These are phyloP conservation scores for Knoxdaviesia capensis DNA, from an alignment of 2,329 filamentous ascomycete genomes.

Conservation along the genomic window DNA sequence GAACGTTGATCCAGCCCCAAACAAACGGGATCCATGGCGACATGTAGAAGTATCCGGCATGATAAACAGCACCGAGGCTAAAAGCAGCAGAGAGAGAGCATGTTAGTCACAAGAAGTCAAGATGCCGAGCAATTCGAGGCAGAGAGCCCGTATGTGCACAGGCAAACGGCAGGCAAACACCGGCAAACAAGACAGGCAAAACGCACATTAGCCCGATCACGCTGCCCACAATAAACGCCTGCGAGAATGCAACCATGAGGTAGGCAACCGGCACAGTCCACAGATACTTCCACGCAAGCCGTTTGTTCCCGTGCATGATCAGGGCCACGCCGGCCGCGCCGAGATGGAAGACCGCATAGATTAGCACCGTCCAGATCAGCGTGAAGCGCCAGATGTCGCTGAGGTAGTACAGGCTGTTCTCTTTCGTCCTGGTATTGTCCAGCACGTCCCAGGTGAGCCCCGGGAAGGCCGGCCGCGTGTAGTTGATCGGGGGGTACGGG, in stretches of 20 bases:
- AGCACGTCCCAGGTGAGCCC: conserved; percentile 58
- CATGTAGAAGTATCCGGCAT: conserved; percentile 70
- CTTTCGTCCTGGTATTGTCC: conserved; percentile 18
- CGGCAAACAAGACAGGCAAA: no score
- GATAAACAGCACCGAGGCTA: conserved; percentile 63
- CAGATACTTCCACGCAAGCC: conserved; percentile 36
- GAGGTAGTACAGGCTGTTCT: conserved; percentile 48
- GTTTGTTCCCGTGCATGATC: conserved; percentile 44
- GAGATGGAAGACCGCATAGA: conserved; percentile 57
- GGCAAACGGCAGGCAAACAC: conserved; percentile 1
- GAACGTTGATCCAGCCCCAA: conserved; percentile 69
- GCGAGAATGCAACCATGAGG: conserved; percentile 47
- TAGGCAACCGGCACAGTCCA: conserved; percentile 59
- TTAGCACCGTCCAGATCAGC: conserved; percentile 65
- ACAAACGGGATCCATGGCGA: conserved; percentile 86
- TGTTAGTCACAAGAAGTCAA: no score
- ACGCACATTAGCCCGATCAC: conserved; percentile 62
- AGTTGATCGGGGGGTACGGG: conserved; percentile 23
- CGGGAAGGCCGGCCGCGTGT: conserved; percentile 54
- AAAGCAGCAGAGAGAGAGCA: background rate
- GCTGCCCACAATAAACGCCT: conserved; percentile 63
- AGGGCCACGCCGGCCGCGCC: conserved; percentile 52
- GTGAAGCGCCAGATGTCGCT: conserved; percentile 76
- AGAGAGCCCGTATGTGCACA: background rate
- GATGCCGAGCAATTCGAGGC: no score